These are phyloP conservation scores for Jatropha curcas DNA, from an alignment of 345 rosid species.

Conservation along the genomic window DNA sequence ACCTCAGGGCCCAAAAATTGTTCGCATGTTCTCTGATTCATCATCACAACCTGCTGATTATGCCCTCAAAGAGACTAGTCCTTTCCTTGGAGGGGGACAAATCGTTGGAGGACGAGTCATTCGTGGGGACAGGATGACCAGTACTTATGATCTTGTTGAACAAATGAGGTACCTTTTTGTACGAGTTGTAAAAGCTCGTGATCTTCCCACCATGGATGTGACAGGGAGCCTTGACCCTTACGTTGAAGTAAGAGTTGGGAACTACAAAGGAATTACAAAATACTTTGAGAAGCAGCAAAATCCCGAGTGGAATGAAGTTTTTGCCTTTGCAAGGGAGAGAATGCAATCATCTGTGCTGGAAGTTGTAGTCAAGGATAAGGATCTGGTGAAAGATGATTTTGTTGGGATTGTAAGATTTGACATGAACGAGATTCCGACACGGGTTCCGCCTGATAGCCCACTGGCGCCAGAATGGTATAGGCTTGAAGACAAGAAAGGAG, in stretches of 20 bases:
- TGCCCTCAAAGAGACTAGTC: constrained; percentile 32
- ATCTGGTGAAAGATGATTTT: constrained; percentile 30
- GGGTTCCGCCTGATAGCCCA: constrained; percentile 37
- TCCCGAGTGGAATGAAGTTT: constrained; percentile 37
- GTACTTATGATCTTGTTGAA: constrained; percentile 38
- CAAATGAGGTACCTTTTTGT: constrained; percentile 32
- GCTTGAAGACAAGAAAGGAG: constrained; percentile 36
- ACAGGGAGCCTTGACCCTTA: constrained; percentile 38
- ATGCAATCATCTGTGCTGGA: constrained; percentile 31
- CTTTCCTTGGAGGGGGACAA: constrained; percentile 36
- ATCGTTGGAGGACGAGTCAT: constrained; percentile 73
- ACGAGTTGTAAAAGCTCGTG: constrained; percentile 32
- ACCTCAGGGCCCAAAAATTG: constrained; percentile 41
- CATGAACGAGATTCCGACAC: constrained; percentile 32
- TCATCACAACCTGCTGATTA: constrained; percentile 38
- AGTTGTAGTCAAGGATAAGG: constrained; percentile 34
- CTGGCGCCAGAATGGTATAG: constrained; percentile 38
- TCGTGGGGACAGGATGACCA: constrained; percentile 23
- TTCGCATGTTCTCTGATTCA: constrained; percentile 42
- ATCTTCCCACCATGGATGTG: constrained; percentile 30
- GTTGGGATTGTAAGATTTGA: constrained; percentile 31
- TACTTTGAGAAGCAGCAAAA: constrained; percentile 29
- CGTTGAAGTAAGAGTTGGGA: constrained; percentile 37
- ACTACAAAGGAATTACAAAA: constrained; percentile 31
- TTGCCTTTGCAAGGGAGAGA: constrained; percentile 35